A percentile compares a stretch with the other conserved stretches of the same genome.
These are phyloP conservation scores for Psilocybe tampanensis DNA, from an alignment of 768 basidiomycete genomes.

Conservation along the genomic window DNA sequence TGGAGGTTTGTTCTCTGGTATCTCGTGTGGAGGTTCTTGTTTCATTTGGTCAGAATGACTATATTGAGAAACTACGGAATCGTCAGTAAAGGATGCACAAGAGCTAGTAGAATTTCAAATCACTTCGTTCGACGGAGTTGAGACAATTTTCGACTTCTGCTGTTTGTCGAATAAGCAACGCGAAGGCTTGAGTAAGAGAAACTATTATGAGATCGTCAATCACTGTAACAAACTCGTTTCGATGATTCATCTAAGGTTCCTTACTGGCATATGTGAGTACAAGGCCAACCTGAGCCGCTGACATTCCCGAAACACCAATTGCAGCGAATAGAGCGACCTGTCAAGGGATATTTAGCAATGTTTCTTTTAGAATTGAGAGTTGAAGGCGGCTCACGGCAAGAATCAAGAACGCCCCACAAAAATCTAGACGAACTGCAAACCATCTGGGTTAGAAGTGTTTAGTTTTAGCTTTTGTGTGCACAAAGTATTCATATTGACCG, in stretches of 20 bases:
- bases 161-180: conserved; percentile 57
- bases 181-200: conserved; percentile 52
- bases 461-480: too few relatives aligned
- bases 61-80: conserved; percentile 51
- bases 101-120: not conserved
- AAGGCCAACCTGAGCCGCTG: conserved; percentile 70
- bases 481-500: conserved; percentile 32
- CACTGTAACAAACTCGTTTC: not conserved
- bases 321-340: conserved; percentile 71
- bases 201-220: conserved; percentile 30
- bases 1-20: conserved; percentile 54
- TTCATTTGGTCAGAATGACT: conserved; percentile 48
- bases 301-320: conserved; percentile 55
- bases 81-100: not conserved
- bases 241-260: not conserved
- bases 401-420: conserved; percentile 61
- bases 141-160: conserved; percentile 75
- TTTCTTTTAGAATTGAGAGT: not conserved
- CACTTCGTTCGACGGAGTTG: conserved; percentile 65
- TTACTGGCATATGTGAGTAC: conserved; percentile 67
- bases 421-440: conserved; percentile 74
- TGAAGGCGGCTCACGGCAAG: conserved; percentile 44
- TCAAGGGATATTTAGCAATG: not conserved
- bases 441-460: conserved; percentile 47
- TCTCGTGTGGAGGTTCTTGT: conserved; percentile 69